Evolutionary conservation across 2,329 filamentous ascomycete species (phyloP), one percentile per base, ranked within the genome.

Genomic region (Fusarium temperatum): DNA sequence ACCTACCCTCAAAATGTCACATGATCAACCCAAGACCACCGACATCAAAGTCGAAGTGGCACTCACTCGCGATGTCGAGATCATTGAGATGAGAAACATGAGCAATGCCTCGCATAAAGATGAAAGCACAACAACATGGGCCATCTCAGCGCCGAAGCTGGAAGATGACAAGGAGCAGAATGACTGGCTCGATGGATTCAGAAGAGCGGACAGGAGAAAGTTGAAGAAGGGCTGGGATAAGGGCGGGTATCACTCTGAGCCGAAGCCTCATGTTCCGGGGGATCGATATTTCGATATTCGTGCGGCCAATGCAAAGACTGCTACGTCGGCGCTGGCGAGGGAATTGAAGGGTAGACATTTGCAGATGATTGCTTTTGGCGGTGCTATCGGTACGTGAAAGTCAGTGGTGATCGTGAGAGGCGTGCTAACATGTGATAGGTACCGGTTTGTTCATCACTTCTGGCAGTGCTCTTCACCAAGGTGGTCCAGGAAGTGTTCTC

Each of bases 301-400:
- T 28, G 83, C 84, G 75, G 90, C 89, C 48, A 88, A 94, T 78
- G 85, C 94, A 72, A 92, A 95, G 80, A 95, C 94, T 5, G 93
- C 94, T 8, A 88, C 91, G 73, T 92, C 93, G 56, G 90, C 92
- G 14, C 86, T 98, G 61, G 90, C 93, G 62, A 88, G 95, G 78
- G 92, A 91, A 81, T 84, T 97, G 76, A 96, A 97, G 84, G 91
- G 91, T 15, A 87, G 95, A 56, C 96, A 98, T 85, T 81, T 98
- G 80, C 95, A 98, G 85, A 98, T 98, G 96, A 98, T 98, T 86
- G 96, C 96, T 17, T 97, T 98, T 75, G 95, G 95, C 74, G 95
- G 95, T 56, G 96, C 93, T 22, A 98, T 98, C 78, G 93, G 93
- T 90, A 84, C 20, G 81, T 73, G 4, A 51, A 35, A 4, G 30